Evolutionary conservation across 2,329 filamentous ascomycete species (phyloP).

Genomic region (Thielaviopsis euricoi): DNA sequence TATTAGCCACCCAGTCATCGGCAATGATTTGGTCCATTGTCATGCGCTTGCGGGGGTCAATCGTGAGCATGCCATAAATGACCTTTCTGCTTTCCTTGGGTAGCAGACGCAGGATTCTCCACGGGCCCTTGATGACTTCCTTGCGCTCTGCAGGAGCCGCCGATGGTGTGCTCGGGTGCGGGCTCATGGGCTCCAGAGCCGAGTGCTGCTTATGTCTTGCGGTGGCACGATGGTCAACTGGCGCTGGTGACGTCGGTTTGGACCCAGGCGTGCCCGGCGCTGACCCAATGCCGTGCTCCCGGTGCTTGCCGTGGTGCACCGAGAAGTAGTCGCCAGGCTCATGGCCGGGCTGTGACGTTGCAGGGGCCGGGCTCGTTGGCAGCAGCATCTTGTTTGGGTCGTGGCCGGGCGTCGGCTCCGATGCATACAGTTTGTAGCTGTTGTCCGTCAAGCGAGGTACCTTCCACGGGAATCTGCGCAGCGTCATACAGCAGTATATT

Average conservation of each 20-base stretch:
- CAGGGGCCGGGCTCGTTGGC: slow-evolving; percentile 27
- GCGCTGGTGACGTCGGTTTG: slow-evolving; percentile 2
- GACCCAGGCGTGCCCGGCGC: slow-evolving; percentile 3
- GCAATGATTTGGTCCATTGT: slow-evolving; percentile 72
- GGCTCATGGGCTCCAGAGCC: slow-evolving; percentile 7
- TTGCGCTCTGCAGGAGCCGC: slow-evolving; percentile 31
- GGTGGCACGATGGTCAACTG: background rate
- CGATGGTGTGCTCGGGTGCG: slow-evolving; percentile 7
- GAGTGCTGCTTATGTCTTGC: slow-evolving; percentile 6
- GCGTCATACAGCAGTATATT: slow-evolving; percentile 97
- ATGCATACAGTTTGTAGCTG: slow-evolving; percentile 83
- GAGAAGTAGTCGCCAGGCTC: slow-evolving; percentile 7
- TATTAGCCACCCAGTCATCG: slow-evolving; percentile 80
- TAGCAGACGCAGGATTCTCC: slow-evolving; percentile 72
- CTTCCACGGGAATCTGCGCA: slow-evolving; percentile 94
- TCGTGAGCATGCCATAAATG: slow-evolving; percentile 79
- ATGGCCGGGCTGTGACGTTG: slow-evolving; percentile 15
- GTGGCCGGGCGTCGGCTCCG: slow-evolving; percentile 62
- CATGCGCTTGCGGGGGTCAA: slow-evolving; percentile 69
- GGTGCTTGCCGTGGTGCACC: slow-evolving; percentile 4
- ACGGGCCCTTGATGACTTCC: slow-evolving; percentile 80
- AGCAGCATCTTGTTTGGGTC: slow-evolving; percentile 37
- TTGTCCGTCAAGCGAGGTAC: slow-evolving; percentile 82
- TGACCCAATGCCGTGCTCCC: background rate
- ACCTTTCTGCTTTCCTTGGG: slow-evolving; percentile 83